These are phyloP conservation scores for Fusarium tuaranense DNA, from an alignment of 2,329 filamentous ascomycete species.

Conservation along the genomic window DNA sequence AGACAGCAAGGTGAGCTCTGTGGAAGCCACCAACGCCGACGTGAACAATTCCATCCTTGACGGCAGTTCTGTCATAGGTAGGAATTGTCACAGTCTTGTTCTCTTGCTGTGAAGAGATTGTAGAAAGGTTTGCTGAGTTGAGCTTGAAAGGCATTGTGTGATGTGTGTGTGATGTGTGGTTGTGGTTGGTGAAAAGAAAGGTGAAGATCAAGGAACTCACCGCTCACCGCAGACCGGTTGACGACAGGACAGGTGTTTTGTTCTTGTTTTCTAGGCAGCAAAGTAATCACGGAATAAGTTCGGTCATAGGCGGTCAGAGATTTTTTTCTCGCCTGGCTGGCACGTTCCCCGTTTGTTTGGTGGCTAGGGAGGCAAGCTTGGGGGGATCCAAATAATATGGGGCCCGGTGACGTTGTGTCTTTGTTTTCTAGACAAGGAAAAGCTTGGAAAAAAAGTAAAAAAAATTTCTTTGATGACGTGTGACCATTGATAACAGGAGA, in stretches of 20 bases:
- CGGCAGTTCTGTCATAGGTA: constrained; percentile 56
- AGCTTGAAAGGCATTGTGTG: constrained; percentile 43
- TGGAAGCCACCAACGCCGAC: constrained; percentile 67
- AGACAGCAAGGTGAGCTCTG: constrained; percentile 65
- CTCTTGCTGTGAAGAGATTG: constrained; percentile 39
- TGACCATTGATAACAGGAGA: neutral
- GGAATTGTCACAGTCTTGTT: constrained; percentile 47
- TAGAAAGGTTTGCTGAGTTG: constrained; percentile 40
- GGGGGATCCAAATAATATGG: neutral
- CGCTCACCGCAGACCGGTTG: constrained; percentile 36
- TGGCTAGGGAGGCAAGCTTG: constrained; percentile 8
- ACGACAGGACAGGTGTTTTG: neutral
- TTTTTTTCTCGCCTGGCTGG: constrained; percentile 3
- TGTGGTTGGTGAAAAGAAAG: neutral
- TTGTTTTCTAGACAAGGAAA: neutral
- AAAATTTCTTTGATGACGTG: neutral
- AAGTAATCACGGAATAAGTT: constrained; percentile 31
- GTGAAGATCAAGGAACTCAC: constrained; percentile 17
- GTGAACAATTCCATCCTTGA: constrained; percentile 67
- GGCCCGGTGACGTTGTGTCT: neutral
- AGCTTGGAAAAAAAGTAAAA: neutral
- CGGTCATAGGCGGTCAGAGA: constrained; percentile 23
- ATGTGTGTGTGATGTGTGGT: neutral
- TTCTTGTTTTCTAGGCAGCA: constrained; percentile 25
- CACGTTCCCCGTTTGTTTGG: constrained; percentile 32